Evolutionary conservation across 306 rosid species (phyloP).

Genomic region (Prunus salicina): DNA sequence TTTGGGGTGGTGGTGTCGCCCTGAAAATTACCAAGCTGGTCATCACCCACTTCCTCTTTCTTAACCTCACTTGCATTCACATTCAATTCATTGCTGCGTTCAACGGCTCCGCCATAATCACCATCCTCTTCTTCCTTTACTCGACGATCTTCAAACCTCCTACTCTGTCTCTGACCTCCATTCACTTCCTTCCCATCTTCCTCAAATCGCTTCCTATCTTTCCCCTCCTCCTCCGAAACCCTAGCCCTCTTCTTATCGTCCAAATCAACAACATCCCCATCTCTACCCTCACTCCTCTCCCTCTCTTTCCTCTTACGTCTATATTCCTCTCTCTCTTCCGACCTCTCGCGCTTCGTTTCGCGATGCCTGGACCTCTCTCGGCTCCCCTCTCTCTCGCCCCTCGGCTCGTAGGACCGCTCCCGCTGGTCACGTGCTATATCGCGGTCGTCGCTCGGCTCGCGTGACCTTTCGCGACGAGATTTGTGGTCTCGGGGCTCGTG

Average conservation of each 20-base stretch:
- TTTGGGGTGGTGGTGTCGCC: conserved; percentile 26
- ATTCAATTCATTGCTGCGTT: neutral
- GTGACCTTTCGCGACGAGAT: conserved; percentile 41
- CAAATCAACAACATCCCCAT: conserved; percentile 34
- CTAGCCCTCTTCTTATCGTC: conserved; percentile 46
- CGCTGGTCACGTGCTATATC: conserved; percentile 26
- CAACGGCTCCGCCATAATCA: neutral
- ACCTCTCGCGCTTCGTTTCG: conserved; percentile 28
- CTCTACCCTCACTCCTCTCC: conserved; percentile 51
- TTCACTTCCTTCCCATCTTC: conserved; percentile 32
- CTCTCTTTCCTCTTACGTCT: conserved; percentile 78
- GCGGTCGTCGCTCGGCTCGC: conserved; percentile 22
- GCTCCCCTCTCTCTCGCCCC: conserved; percentile 46
- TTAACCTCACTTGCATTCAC: conserved; percentile 19
- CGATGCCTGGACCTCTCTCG: conserved; percentile 45
- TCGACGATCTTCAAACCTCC: conserved; percentile 62
- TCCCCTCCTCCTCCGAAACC: conserved; percentile 57
- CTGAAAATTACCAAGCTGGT: conserved; percentile 30
- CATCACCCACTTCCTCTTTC: conserved; percentile 35
- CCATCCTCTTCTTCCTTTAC: conserved; percentile 27
- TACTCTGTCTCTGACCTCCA: conserved; percentile 41
- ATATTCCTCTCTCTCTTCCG: conserved; percentile 34
- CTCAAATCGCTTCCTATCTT: conserved; percentile 42
- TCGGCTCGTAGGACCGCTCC: conserved; percentile 41
- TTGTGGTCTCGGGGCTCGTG: conserved; percentile 43